Base-by-base conservation (phyloP, 306 rosid genomes). In the Quercus bicolor region DNA sequence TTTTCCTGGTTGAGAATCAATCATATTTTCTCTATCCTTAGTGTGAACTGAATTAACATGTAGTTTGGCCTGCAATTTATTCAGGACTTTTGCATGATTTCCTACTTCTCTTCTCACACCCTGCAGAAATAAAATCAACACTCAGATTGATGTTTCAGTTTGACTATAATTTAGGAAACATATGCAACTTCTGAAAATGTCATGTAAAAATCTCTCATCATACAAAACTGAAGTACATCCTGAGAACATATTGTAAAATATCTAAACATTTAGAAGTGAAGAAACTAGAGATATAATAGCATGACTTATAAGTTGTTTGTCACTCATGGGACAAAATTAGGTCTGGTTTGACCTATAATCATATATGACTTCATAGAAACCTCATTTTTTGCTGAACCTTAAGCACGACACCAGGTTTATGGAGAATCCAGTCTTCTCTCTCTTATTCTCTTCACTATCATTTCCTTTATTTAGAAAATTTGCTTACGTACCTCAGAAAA, bases 51-150 rank as follows among this genome's bases (percentile, higher is more conserved):
- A 71, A 78, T 79, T 83, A 11, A 45, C 40, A 19, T 75, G 84
- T 56, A 78, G 56, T 4, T 80, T 80, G 26, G 66, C 77, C 19
- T 79, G 80, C 75, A 86, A 64, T 83, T 82, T 87, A 90, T 95
- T 95, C 62, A 95, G 79, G 62, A 85, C 84, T 79, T 81, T 92
- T 0, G 98, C 92, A 78, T 91, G 94, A 18, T 80, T 90, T 51
- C 99, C 99, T 11, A 87, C 97, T 87, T 95, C 99, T 86, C 97
- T 95, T 86, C 99, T 87, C 45, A 92, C 98, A 68, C 98, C 98
- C 98, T 95, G 86, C 83, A 81, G 77, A 74, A 77, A 52, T 75
- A 15, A 78, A 60, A 77, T 52, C 33, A 53, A 79, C 37, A 61
- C 31, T 72, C 24, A 19, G 8, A 24, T 21, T 6, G 29, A 26